Evolutionary conservation across 306 rosid species (phyloP).

Genomic region (Pachyrhizus erosus): DNA sequence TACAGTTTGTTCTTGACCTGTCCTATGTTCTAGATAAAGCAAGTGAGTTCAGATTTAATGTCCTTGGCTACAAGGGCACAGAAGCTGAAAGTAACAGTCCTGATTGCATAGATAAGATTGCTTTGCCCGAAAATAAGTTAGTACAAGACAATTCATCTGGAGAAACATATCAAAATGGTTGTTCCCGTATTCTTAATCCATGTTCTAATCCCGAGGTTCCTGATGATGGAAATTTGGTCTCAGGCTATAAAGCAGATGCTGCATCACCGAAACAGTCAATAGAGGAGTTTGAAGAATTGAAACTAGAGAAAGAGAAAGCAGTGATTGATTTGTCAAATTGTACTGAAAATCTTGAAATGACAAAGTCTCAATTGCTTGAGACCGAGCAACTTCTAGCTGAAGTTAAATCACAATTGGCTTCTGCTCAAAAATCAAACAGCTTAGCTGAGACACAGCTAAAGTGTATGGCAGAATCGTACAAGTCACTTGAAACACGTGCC

Average conservation of each 20-base stretch:
- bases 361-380: conserved; percentile 76
- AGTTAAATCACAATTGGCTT: conserved; percentile 76
- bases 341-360: conserved; percentile 72
- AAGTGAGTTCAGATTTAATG: conserved; percentile 74
- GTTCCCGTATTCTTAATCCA: conserved; percentile 58
- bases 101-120: conserved; percentile 97
- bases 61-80: conserved; percentile 70
- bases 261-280: conserved; percentile 55
- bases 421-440: conserved; percentile 81
- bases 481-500: conserved; percentile 85
- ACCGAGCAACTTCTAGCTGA: conserved; percentile 90
- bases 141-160: conserved; percentile 63
- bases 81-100: conserved; percentile 78
- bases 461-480: conserved; percentile 97
- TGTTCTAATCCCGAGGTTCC: conserved; percentile 84
- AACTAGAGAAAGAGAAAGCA: conserved; percentile 70
- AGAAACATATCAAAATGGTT: conserved; percentile 69
- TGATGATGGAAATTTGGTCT: conserved; percentile 77
- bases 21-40: conserved; percentile 81
- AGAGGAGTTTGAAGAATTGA: conserved; percentile 75
- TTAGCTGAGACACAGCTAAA: conserved; percentile 94
- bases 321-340: conserved; percentile 68
- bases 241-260: conserved; percentile 53
- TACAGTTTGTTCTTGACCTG: conserved; percentile 77
- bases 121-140: conserved; percentile 81